Evolutionary conservation across 2,329 filamentous ascomycete species (phyloP), one percentile per base, ranked within the genome.

Genomic region (Calonectria crousiana): DNA sequence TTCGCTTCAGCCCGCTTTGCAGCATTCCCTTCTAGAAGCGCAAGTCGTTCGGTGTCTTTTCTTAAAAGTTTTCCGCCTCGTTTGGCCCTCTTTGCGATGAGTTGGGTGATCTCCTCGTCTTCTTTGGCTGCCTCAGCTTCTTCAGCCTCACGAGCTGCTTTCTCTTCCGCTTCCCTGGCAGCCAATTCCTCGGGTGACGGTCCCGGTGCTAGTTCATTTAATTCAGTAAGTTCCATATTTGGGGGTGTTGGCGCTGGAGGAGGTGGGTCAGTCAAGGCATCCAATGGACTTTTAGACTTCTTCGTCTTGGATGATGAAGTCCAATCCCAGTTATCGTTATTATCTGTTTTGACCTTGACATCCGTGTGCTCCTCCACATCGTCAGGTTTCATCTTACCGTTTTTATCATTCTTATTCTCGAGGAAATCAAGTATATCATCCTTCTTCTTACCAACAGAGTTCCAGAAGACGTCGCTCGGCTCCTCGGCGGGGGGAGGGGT

Each of bases 181-280:
- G 73, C 74, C 26, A 53, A 38, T 47, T 69, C 71, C 36, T 76
- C 75, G 30, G 72, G 74, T 62, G 75, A 69, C 36, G 81, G 76
- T 75, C 86, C 84, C 79, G 83, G 81, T 84, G 77, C 72, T 78
- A 79, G 36, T 74, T 80, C 71, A 69, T 81, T 78, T 78, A 75
- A 81, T 76, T 89, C 86, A 79, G 85, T 84, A 82, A 88, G 80
- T 73, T 90, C 85, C 79, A 88, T 82, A 68, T 83, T 83, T 44
- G 87, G 88, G 74, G 88, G 87, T 52, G 87, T 88, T 51, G 89
- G 88, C 67, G 85, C 86, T 77, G 86, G 88, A 74, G 88, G 87
- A 75, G 87, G 86, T 69, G 85, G 84, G 72, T 88, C 82, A 78
- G 82, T 83, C 72, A 86, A 84, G 81, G 83, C 79, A 53, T 84